Base-by-base conservation (phyloP, 805 yeast species). In the Suhomyces emberorum region DNA sequence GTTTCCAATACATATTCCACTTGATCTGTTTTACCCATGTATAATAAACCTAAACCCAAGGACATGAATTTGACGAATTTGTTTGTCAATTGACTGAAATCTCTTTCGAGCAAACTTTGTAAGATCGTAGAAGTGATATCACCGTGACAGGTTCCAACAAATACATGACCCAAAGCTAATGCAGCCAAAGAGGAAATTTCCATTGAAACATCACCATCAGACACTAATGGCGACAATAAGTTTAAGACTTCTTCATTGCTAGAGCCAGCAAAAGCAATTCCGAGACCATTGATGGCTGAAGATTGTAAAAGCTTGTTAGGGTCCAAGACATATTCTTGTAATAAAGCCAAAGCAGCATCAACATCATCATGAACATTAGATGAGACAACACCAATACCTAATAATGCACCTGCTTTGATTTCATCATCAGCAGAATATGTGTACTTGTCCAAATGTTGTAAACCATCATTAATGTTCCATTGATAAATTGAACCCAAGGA, bases 361-460 rank as follows among this genome's bases (percentile, higher is more conserved):
- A 89, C 87, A 44, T 91, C 98, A 57, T 91, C 96, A 62, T 87
- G 96, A 37, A 93, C 91, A 62, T 95, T 95, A 15, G 95, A 74
- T 19, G 95, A 86, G 4, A 88, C 81, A 32, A 93, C 75, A 60
- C 98, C 98, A 61, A 88, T 87, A 60, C 98, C 99, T 47, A 93
- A 73, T 40, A 93, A 71, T 4, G 98, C 96, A 63, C 99, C 99
- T 5, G 98, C 96, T 65, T 88, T 88, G 48, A 89, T 78, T 54
- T 87, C 91, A 40, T 79, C 82, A 51, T 88, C 95, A 12, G 81
- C 75, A 3, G 95, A 82, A 54, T 89, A 89, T 39, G 91, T 69
- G 59, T 83, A 89, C 60, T 84, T 86, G 63, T 93, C 98, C 51
- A 93, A 72, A 39, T 77, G 78, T 63, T 91, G 96, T 46, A 93